Conservation (phyloP, 768 basidiomycete genomes). For the Suillus spraguei region DNA sequence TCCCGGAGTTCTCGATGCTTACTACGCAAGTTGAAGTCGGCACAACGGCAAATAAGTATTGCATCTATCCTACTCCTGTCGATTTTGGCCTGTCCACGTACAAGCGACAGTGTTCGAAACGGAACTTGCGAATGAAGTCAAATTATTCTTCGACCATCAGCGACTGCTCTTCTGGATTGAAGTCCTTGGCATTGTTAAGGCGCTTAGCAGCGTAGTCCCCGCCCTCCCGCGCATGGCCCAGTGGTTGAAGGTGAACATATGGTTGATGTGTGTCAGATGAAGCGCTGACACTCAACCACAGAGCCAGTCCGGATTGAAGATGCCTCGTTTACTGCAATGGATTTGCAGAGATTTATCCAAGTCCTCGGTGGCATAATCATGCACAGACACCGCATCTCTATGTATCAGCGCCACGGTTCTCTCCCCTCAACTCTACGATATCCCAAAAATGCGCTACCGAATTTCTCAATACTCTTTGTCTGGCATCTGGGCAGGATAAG, state of each 20-base stretch:
- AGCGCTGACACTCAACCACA: background rate
- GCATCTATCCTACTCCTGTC: too few relatives aligned
- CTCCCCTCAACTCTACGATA: background rate
- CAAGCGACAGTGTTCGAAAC: background rate
- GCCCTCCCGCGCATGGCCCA: background rate
- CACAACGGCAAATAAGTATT: too few relatives aligned
- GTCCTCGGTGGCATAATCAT: background rate
- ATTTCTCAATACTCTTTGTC: background rate
- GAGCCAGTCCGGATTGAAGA: background rate
- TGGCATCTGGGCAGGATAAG: background rate
- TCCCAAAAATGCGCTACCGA: background rate
- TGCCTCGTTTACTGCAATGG: background rate
- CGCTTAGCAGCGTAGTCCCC: background rate
- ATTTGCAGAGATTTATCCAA: background rate
- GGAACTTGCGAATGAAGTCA: background rate
- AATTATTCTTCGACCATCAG: background rate
- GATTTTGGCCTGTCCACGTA: background rate
- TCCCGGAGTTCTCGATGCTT: too few relatives aligned
- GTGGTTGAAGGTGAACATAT: background rate
- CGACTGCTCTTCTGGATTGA: background rate
- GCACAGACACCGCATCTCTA: background rate
- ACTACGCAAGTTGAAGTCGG: too few relatives aligned
- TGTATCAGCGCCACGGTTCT: background rate
- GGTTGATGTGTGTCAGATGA: background rate
- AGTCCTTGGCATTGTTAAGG: background rate